Percentiles rank a stretch among this genome's conserved stretches.
These are phyloP conservation scores for Penicillium herquei DNA, from an alignment of 495 filamentous ascomycete genomes.

Conservation along the genomic window DNA sequence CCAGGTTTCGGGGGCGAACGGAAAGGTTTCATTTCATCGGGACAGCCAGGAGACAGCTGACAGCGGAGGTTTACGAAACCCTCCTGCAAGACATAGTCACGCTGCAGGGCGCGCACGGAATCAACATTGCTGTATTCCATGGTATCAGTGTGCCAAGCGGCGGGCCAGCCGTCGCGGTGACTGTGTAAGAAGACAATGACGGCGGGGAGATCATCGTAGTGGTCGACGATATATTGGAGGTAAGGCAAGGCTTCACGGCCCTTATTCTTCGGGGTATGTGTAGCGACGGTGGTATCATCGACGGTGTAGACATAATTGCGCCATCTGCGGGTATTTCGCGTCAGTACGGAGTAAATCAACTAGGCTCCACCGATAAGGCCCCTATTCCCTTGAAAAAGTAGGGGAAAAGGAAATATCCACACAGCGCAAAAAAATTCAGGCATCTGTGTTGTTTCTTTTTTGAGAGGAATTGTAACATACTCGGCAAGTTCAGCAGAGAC, in stretches of 20 bases:
- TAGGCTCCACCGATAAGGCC: not conserved
- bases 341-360: constrained; percentile 1
- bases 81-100: constrained; percentile 32
- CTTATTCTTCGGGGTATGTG: constrained; percentile 46
- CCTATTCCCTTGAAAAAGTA: not conserved
- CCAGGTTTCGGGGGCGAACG: constrained; percentile 50
- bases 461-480: constrained; percentile 24
- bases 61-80: constrained; percentile 46
- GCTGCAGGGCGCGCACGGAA: constrained; percentile 37
- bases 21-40: constrained; percentile 41
- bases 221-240: constrained; percentile 47
- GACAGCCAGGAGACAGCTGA: constrained; percentile 40
- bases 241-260: constrained; percentile 48
- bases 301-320: constrained; percentile 47
- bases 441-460: no score
- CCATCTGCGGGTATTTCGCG: constrained; percentile 30
- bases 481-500: constrained; percentile 38
- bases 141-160: constrained; percentile 48
- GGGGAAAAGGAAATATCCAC: not conserved
- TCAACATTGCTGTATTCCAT: constrained; percentile 45
- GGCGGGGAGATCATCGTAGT: constrained; percentile 44
- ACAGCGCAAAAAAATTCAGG: not conserved
- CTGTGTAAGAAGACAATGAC: constrained; percentile 45
- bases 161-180: constrained; percentile 39
- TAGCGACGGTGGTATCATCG: constrained; percentile 35